These are phyloP conservation scores for Didymella exigua DNA, from an alignment of 2,329 filamentous ascomycete species.

Conservation along the genomic window DNA sequence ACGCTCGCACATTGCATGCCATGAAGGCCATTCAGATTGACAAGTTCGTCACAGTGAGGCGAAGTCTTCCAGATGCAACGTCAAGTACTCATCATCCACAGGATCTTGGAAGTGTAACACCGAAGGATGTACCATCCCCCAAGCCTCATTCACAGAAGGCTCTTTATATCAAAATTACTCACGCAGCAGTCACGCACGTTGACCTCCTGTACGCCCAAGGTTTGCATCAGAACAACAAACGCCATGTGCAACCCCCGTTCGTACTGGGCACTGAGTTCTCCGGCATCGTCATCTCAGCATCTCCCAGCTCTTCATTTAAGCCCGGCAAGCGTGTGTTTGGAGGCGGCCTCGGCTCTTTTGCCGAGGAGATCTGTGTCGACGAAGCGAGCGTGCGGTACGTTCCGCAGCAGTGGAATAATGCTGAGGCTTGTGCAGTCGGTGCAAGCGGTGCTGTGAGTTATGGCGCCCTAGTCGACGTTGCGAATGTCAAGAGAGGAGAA, in stretches of 20 bases:
- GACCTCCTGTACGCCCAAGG: slow-evolving; percentile 65
- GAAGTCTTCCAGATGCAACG: not conserved
- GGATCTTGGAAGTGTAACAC: slow-evolving; percentile 39
- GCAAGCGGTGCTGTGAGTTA: slow-evolving; percentile 62
- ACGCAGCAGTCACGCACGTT: slow-evolving; percentile 65
- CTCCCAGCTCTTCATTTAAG: slow-evolving; percentile 43
- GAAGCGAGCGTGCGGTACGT: slow-evolving; percentile 51
- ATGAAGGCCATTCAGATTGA: slow-evolving; percentile 33
- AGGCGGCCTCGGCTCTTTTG: slow-evolving; percentile 58
- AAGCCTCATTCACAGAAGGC: slow-evolving; percentile 45
- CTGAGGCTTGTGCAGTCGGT: slow-evolving; percentile 60
- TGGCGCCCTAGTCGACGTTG: slow-evolving; percentile 55
- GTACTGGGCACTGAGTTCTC: slow-evolving; percentile 66
- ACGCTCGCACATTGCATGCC: not conserved
- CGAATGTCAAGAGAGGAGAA: slow-evolving; percentile 53
- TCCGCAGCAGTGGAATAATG: slow-evolving; percentile 54
- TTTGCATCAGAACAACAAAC: slow-evolving; percentile 65
- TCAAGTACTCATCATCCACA: not conserved
- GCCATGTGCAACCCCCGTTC: slow-evolving; percentile 63
- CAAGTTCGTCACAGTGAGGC: slow-evolving; percentile 20
- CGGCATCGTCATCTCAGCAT: slow-evolving; percentile 56
- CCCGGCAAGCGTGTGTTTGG: slow-evolving; percentile 63
- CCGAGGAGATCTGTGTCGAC: slow-evolving; percentile 56
- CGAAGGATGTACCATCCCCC: slow-evolving; percentile 37
- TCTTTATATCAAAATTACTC: slow-evolving; percentile 56